Evolutionary conservation across 495 filamentous ascomycete genomes (phyloP).

Genomic region (Penicillium cinerascens): DNA sequence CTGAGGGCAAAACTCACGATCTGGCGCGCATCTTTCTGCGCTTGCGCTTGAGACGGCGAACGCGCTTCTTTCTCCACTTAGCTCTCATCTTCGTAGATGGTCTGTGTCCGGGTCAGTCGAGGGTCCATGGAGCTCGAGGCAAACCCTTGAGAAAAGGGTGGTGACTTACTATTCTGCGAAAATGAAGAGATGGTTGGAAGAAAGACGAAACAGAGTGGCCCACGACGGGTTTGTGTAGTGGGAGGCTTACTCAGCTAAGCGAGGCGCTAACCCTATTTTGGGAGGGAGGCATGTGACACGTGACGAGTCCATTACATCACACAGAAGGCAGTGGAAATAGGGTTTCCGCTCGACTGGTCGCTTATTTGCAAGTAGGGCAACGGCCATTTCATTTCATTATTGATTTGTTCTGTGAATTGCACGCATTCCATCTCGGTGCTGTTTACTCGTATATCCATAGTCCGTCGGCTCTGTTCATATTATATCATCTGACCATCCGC

Average conservation of each 20-base stretch:
- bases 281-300: conserved; percentile 8
- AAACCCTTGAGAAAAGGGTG: neutral
- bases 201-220: conserved; percentile 38
- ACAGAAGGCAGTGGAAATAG: conserved; percentile 17
- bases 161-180: conserved; percentile 51
- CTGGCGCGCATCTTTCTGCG: conserved; percentile 97
- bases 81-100: conserved; percentile 83
- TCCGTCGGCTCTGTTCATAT: neutral
- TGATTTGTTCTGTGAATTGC: neutral
- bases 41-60: conserved; percentile 97
- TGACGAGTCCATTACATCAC: conserved; percentile 17
- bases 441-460: neutral
- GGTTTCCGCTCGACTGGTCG: conserved; percentile 9
- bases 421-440: neutral
- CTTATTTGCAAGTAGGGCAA: conserved; percentile 3
- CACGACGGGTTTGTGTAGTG: conserved; percentile 45
- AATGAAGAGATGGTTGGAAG: conserved; percentile 53
- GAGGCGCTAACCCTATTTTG: conserved; percentile 34
- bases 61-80: conserved; percentile 99
- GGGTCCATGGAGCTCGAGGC: conserved; percentile 3
- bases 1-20: conserved; percentile 56
- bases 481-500: neutral
- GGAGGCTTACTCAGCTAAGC: conserved; percentile 43
- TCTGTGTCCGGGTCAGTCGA: conserved; percentile 17
- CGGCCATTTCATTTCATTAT: neutral